Percentiles rank a stretch among this genome's conserved stretches.
Conservation (phyloP, 2,329 filamentous ascomycete species). For the Fusarium oligoseptatum region DNA sequence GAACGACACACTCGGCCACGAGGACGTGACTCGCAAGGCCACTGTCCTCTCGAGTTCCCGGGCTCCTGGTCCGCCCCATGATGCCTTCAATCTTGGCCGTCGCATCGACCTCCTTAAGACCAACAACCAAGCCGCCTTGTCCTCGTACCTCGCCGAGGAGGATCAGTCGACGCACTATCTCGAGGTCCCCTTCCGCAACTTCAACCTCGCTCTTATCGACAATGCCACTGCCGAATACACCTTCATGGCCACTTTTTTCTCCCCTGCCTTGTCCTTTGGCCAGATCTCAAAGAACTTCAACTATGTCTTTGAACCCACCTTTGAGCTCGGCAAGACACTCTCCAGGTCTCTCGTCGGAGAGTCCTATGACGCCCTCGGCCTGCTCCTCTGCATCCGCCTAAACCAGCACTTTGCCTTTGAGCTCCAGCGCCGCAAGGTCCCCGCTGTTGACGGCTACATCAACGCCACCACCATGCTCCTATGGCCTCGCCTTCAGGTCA, state of each 20-base stretch:
- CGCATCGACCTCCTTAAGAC: conserved; percentile 85
- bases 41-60: conserved; percentile 65
- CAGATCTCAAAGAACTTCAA: conserved; percentile 85
- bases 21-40: conserved; percentile 76
- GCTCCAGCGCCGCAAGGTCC: conserved; percentile 90
- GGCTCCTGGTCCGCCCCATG: conserved; percentile 73
- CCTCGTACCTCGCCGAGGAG: conserved; percentile 92
- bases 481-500: conserved; percentile 94
- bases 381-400: conserved; percentile 90
- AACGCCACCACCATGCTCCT: conserved; percentile 96
- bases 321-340: conserved; percentile 82
- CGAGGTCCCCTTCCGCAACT: conserved; percentile 91
- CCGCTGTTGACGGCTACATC: conserved; percentile 89
- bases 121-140: conserved; percentile 79
- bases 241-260: conserved; percentile 92
- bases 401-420: conserved; percentile 97
- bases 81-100: conserved; percentile 90
- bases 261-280: conserved; percentile 79
- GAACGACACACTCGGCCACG: conserved; percentile 84
- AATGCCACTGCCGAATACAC: conserved; percentile 96
- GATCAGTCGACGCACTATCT: conserved; percentile 88
- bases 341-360: conserved; percentile 82
- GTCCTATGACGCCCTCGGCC: conserved; percentile 85
- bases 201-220: conserved; percentile 93
- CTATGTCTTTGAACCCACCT: conserved; percentile 90